Percentiles rank a stretch among this genome's conserved stretches.
Evolutionary conservation across 2,329 filamentous ascomycete species (phyloP).

Genomic region (Beauveria scarabaeidicola): DNA sequence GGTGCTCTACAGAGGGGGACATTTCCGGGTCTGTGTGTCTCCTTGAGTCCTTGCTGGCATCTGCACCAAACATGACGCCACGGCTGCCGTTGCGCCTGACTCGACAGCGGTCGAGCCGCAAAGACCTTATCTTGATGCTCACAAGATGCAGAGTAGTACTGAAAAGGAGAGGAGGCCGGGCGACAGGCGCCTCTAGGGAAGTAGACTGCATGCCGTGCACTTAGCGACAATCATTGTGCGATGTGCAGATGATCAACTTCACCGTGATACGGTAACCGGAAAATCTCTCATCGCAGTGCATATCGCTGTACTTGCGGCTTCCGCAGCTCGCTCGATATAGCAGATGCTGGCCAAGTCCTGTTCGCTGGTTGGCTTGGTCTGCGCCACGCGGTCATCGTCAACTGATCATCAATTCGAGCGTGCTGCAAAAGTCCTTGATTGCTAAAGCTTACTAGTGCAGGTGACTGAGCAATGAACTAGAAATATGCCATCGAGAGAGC

Average conservation of each 20-base stretch:
- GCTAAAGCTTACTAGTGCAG: not conserved
- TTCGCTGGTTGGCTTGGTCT: not conserved
- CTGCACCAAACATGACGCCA: not conserved
- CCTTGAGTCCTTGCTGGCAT: not conserved
- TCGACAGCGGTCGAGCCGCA: not conserved
- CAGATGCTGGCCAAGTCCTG: not conserved
- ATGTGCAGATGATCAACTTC: not conserved
- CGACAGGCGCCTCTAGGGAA: not conserved
- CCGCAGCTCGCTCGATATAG: not conserved
- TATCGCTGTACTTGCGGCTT: not conserved
- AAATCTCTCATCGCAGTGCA: not conserved
- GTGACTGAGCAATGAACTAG: not conserved
- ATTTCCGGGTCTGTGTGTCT: not conserved
- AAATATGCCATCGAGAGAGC: not conserved
- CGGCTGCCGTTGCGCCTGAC: not conserved
- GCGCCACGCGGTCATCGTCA: not conserved
- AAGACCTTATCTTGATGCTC: not conserved
- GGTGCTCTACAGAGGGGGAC: not conserved
- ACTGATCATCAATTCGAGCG: not conserved
- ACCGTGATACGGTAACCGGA: not conserved
- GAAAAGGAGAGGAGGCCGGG: not conserved
- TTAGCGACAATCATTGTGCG: not conserved
- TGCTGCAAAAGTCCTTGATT: not conserved
- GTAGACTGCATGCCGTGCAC: not conserved
- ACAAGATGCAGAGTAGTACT: not conserved